Base-by-base conservation (phyloP, 345 rosid species). In the Lumnitzera littorea region DNA sequence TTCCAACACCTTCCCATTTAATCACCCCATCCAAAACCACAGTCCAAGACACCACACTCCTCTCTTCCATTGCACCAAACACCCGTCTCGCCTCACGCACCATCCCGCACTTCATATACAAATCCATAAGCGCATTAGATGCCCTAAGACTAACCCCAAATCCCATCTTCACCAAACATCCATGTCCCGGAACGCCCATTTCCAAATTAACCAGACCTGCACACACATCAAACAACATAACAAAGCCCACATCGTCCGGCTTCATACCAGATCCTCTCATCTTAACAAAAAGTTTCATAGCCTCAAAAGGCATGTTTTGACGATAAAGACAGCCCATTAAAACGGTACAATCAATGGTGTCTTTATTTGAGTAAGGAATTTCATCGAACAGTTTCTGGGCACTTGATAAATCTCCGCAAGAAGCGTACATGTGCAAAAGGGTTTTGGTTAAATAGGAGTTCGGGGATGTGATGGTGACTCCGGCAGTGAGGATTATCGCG, bases 11-110 rank as follows among this genome's bases (percentile, higher is more conserved):
- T 10, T 89, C 82, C 87, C 80, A 84, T 66, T 70, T 79, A 55
- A 86, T 73, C 63, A 72, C 74, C 11, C 85, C 82, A 52, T 86
- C 89, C 70, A 91, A 62, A 63, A 74, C 16, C 47, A 80, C 80
- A 4, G 90, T 91, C 97, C 97, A 84, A 12, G 96, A 82, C 24
- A 88, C 84, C 57, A 88, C 85, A 58, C 68, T 81, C 67, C 58
- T 72, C 63, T 76, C 82, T 50, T 72, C 69, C 81, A 91, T 79
- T 57, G 13, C 85, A 47, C 58, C 50, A 13, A 87, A 87, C 53
- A 80, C 61, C 29, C 59, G 48, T 67, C 71, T 82, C 0, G 74
- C 84, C 43, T 82, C 83, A 3, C 48, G 50, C 62, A 85, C 51
- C 24, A 71, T 59, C 62, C 91, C 87, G 48, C 76, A 77, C 63